phyloP scores from a whole-genome alignment of 2,329 filamentous ascomycete species.

The Xylaria polymorpha region DNA sequence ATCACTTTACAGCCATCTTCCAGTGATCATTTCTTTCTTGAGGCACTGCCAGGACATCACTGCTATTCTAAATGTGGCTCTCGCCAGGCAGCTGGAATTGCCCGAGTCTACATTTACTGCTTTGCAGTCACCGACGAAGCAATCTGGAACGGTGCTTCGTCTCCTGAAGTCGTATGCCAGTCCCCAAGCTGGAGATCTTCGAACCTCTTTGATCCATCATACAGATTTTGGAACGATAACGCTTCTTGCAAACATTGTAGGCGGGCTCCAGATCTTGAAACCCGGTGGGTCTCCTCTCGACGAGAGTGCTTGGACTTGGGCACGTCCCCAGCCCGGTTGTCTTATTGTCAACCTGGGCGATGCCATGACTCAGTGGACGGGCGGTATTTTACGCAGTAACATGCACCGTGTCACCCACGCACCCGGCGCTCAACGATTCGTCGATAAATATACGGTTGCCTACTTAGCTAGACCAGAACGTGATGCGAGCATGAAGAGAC shows the following conservation, averaged over 20 bases:
- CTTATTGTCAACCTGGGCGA: constrained; percentile 46
- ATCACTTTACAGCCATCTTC: constrained; percentile 18
- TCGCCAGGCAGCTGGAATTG: constrained; percentile 46
- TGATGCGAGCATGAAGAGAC: constrained; percentile 39
- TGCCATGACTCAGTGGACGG: constrained; percentile 44
- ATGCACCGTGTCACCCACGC: constrained; percentile 42
- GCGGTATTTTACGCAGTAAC: constrained; percentile 44
- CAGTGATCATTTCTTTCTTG: constrained; percentile 30
- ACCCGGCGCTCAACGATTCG: constrained; percentile 42
- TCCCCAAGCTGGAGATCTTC: constrained; percentile 35
- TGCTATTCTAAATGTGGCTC: constrained; percentile 37
- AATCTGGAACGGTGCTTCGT: constrained; percentile 46
- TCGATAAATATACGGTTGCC: constrained; percentile 37
- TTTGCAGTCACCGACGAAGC: constrained; percentile 44
- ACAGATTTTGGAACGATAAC: constrained; percentile 54
- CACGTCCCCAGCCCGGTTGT: constrained; percentile 42
- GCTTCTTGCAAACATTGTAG: constrained; percentile 51
- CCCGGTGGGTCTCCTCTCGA: background rate
- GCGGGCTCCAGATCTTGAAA: constrained; percentile 26
- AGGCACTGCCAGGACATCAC: constrained; percentile 37
- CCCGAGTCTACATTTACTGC: constrained; percentile 43
- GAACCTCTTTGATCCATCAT: constrained; percentile 49
- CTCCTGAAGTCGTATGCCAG: constrained; percentile 41
- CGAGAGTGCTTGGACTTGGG: constrained; percentile 40
- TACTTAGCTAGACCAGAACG: constrained; percentile 33